Evolutionary conservation across 2,329 filamentous ascomycete species (phyloP).

Genomic region (Fusarium sp.): DNA sequence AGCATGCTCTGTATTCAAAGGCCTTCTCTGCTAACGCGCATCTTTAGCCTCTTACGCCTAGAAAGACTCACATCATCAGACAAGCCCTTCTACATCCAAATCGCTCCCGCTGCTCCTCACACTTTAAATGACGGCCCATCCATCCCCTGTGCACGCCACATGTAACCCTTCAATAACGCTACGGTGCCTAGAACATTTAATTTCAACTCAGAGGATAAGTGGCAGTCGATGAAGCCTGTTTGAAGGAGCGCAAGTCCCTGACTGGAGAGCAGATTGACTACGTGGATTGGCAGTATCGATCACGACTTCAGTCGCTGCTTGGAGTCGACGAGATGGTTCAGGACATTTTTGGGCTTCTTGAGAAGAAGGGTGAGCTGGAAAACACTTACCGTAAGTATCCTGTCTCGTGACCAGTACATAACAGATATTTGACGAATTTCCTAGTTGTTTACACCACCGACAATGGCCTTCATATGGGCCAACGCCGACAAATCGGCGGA

Average conservation of each 20-base stretch:
- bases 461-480: not conserved
- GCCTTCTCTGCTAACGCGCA: not conserved
- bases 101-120: not conserved
- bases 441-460: not conserved
- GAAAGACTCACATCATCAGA: not conserved
- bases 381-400: not conserved
- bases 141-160: not conserved
- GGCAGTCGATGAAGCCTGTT: not conserved
- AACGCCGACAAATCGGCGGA: not conserved
- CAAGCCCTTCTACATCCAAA: not conserved
- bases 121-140: not conserved
- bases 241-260: not conserved
- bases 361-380: not conserved
- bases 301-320: not conserved
- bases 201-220: not conserved
- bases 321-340: not conserved
- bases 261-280: not conserved
- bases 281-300: not conserved
- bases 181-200: not conserved
- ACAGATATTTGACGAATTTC: not conserved
- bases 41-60: not conserved
- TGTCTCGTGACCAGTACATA: not conserved
- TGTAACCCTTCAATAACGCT: not conserved
- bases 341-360: not conserved
- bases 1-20: not conserved